These are phyloP conservation scores for Pleurotus giganteus DNA, from an alignment of 768 basidiomycete species.

Conservation along the genomic window DNA sequence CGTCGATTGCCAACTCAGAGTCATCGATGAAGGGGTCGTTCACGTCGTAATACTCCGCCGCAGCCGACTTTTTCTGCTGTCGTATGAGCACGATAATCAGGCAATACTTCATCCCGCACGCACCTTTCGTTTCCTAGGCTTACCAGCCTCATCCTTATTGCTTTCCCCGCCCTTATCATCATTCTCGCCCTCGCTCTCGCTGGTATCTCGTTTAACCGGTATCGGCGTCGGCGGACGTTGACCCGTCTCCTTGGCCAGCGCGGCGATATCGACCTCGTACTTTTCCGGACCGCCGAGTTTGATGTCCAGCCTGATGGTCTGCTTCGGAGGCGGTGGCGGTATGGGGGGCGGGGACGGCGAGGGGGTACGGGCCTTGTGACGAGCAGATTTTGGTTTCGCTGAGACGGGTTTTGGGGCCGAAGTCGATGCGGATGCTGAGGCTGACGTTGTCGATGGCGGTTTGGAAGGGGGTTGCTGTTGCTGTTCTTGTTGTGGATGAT, in stretches of 20 bases:
- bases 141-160: slow-evolving; percentile 34
- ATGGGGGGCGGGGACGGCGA: slow-evolving; percentile 62
- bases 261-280: slow-evolving; percentile 69
- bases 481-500: slow-evolving; percentile 1
- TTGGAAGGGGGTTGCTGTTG: not conserved
- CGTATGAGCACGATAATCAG: slow-evolving; percentile 1
- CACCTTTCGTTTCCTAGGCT: slow-evolving; percentile 25
- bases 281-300: slow-evolving; percentile 68
- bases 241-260: slow-evolving; percentile 59
- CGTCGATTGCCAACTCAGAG: slow-evolving; percentile 86
- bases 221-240: slow-evolving; percentile 61
- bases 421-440: slow-evolving; percentile 20
- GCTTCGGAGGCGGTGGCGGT: slow-evolving; percentile 45
- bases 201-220: slow-evolving; percentile 43
- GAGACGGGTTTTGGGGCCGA: slow-evolving; percentile 21
- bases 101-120: slow-evolving; percentile 6
- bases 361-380: slow-evolving; percentile 31
- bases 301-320: slow-evolving; percentile 71
- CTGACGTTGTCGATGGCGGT: slow-evolving; percentile 10
- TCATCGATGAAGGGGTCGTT: slow-evolving; percentile 97
- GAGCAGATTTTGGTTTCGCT: slow-evolving; percentile 16
- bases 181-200: slow-evolving; percentile 54
- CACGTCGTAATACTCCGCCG: slow-evolving; percentile 85
- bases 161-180: slow-evolving; percentile 33
- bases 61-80: slow-evolving; percentile 17